Conservation (phyloP, 345 rosid species). For the Anastatica hierochuntica region DNA sequence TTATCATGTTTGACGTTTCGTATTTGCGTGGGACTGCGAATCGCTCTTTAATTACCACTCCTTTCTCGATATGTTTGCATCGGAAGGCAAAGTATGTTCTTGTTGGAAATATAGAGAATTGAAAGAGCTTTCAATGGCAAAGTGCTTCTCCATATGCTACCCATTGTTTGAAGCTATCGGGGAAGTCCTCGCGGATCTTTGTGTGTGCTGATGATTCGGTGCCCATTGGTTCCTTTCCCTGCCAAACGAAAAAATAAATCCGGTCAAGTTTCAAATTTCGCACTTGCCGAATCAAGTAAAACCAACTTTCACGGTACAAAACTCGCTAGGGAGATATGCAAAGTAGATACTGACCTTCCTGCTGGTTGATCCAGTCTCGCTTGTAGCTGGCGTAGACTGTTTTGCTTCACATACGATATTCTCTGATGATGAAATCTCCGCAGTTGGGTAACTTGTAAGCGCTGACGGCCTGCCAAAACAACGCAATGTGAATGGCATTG, state of each 20-base stretch:
- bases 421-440: conserved; percentile 66
- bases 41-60: background rate
- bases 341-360: conserved; percentile 48
- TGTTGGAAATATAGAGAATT: conserved; percentile 1
- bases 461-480: conserved; percentile 51
- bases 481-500: background rate
- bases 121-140: conserved; percentile 40
- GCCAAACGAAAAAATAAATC: conserved; percentile 5
- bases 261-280: background rate
- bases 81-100: conserved; percentile 3
- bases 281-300: no score
- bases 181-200: conserved; percentile 45
- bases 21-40: background rate
- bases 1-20: background rate
- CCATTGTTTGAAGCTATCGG: conserved; percentile 80
- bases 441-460: conserved; percentile 39
- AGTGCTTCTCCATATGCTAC: conserved; percentile 65
- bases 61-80: conserved; percentile 6
- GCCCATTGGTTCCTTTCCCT: conserved; percentile 54
- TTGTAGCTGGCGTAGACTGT: conserved; percentile 51
- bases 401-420: conserved; percentile 56
- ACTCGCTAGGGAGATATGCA: background rate
- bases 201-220: conserved; percentile 11
- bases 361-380: conserved; percentile 59
- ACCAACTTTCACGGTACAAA: background rate